Base-by-base conservation (phyloP, 345 rosid genomes). In the Limnanthes douglasii region DNA sequence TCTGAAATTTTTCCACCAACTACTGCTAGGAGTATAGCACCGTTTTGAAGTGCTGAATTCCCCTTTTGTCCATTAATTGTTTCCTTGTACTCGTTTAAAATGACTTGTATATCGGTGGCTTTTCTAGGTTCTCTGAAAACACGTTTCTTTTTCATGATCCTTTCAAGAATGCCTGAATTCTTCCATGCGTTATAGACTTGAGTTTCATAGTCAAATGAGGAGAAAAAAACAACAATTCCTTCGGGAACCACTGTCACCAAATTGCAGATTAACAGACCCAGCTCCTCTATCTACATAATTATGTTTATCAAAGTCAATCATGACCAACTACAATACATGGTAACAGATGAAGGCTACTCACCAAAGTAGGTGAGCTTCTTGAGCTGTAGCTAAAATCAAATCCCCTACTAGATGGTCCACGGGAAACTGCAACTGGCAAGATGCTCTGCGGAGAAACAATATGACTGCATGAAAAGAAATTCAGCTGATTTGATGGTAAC, bases 1-100 rank as follows among this genome's bases (percentile, higher is more conserved):
- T 88, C 93, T 35, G 97, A 88, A 56, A 88, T 75, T 72, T 88
- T 88, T 33, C 97, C 97, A 56, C 97, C 97, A 40, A 88, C 95
- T 18, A 88, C 73, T 13, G 90, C 95, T 33, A 82, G 66, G 46
- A 88, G 75, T 14, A 88, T 35, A 18, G 97, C 97, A 39, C 97
- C 97, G 39, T 41, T 75, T 19, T 48, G 59, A 43, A 57, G 46
- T 34, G 37, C 49, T 14, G 61, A 38, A 16, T 29, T 60, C 39
- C 53, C 57, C 28, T 34, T 55, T 34, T 43, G 21, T 6, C 39
- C 22, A 37, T 75, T 60, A 31, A 88, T 76, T 38, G 71, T 64
- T 57, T 73, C 78, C 52, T 76, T 79, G 70, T 88, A 88, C 41
- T 72, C 73, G 46, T 62, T 72, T 57, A 88, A 90, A 68, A 88